Evolutionary conservation across 208 protist genomes (phyloP), one percentile per base, ranked within the genome.

Genomic region (Kentomonas sorsogonicus): DNA sequence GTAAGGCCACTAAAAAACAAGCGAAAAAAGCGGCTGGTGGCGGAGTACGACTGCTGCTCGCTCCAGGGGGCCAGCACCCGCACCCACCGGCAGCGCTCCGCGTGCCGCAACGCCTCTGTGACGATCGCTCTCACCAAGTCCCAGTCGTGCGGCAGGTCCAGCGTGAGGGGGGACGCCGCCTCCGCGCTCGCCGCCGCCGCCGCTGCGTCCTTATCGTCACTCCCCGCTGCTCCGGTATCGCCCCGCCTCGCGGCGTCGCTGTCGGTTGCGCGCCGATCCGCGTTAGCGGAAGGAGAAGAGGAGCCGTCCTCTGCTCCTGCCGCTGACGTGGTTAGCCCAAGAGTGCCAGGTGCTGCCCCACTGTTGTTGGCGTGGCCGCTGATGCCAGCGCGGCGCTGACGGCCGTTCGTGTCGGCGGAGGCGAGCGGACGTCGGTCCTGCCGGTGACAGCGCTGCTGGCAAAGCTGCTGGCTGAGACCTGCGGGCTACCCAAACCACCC

Each of bases 91-190:
- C 69, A 64, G 36, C 62, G 54, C 60, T 84, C 75, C 31, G 88
- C 57, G 51, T 91, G 84, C 27, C 78, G 77, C 30, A 91, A 51
- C 0, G 84, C 84, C 53, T 91, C 84, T 15, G 74, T 59, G 9
- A 88, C 79, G 11, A 75, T 71, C 41, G 46, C 39, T 22, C 69
- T 41, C 40, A 77, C 57, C 38, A 63, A 66, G 30, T 56, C 61
- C 68, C 63, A 86, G 15, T 53, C 66, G 20, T 16, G 26, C 9
- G 60, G 66, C 36, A 79, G 61, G 26, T 77, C 66, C 4, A 77
- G 39, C 2, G 64, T 30, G 26, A 75, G 55, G 34, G 52, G 18
- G 45, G 63, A 22, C 26, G 41, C 38, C 36, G 39, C n/a, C n/a
- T n/a, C n/a, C 16, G 61, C 30, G 33, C 33, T 10, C 22, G 34